Conservation (phyloP, 1,139 yeast species). For the Yamadazyma sp. region DNA sequence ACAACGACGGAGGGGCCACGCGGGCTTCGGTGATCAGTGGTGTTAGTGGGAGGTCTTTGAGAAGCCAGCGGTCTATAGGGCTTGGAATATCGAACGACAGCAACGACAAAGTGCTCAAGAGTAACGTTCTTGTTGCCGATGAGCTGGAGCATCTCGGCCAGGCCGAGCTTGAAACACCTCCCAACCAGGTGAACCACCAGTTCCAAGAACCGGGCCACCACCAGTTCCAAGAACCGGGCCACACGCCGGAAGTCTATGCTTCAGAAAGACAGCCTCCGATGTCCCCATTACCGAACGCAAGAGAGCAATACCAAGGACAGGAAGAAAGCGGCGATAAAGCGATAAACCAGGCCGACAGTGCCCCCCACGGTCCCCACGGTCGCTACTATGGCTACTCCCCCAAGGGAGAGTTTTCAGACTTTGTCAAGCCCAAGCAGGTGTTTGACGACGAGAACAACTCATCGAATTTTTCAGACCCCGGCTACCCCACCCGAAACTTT, state of each 20-base stretch:
- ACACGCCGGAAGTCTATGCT: too few relatives aligned
- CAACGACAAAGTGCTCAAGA: not conserved
- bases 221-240: slow-evolving; percentile 6
- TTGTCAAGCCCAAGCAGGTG: slow-evolving; percentile 11
- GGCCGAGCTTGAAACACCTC: slow-evolving; percentile 3
- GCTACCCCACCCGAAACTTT: slow-evolving; percentile 6
- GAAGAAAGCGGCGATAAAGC: too few relatives aligned
- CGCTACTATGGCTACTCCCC: slow-evolving; percentile 4
- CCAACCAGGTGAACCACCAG: not conserved
- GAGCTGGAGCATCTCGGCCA: not conserved
- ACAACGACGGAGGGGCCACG: slow-evolving; percentile 1
- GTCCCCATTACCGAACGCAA: too few relatives aligned
- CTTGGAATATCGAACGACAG: slow-evolving; percentile 2
- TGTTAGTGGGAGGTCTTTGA: slow-evolving; percentile 2
- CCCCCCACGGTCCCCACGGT: too few relatives aligned
- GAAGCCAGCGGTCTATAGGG: slow-evolving; percentile 3
- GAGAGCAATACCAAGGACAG: too few relatives aligned
- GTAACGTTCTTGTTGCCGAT: not conserved
- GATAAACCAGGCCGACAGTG: not conserved
- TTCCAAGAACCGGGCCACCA: too few relatives aligned
- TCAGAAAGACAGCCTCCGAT: too few relatives aligned
- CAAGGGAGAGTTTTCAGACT: slow-evolving; percentile 2
- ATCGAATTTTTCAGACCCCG: slow-evolving; percentile 9
- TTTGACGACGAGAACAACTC: slow-evolving; percentile 18
- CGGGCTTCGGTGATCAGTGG: slow-evolving; percentile 3